Evolutionary conservation across 768 basidiomycete species (phyloP).

Genomic region (Pleurotus salmoneostramineus): DNA sequence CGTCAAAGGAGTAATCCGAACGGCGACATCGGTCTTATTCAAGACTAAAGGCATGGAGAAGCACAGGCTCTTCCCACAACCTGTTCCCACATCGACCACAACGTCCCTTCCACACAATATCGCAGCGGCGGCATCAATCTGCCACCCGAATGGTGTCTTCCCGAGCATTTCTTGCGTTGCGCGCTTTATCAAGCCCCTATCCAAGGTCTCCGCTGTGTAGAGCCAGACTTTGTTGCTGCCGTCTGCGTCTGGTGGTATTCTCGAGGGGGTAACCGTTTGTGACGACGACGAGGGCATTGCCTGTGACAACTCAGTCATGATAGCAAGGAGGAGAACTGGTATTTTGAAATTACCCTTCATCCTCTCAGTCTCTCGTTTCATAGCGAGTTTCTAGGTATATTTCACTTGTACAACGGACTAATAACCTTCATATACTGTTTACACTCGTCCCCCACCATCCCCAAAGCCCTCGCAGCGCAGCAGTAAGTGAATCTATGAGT

Average conservation of each 20-base stretch:
- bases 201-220: not conserved
- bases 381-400: too few species aligned
- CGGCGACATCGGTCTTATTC: not conserved
- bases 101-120: not conserved
- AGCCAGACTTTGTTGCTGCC: not conserved
- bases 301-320: too few species aligned
- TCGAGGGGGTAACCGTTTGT: not conserved
- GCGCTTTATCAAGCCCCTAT: not conserved
- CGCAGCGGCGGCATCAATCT: not conserved
- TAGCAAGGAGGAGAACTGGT: too few species aligned
- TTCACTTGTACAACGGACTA: too few species aligned
- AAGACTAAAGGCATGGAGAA: not conserved
- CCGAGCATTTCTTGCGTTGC: not conserved
- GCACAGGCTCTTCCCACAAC: not conserved
- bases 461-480: too few species aligned
- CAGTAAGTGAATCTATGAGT: too few species aligned
- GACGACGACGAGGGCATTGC: too few species aligned
- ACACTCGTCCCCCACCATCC: too few species aligned
- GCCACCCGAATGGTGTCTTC: not conserved
- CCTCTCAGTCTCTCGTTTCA: too few species aligned
- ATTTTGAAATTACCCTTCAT: too few species aligned
- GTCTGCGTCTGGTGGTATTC: not conserved
- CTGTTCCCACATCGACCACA: constrained; percentile 12
- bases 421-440: too few species aligned
- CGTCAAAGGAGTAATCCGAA: not conserved